Conservation (phyloP, 352 stramenopile genomes). For the Phytophthora pini region DNA sequence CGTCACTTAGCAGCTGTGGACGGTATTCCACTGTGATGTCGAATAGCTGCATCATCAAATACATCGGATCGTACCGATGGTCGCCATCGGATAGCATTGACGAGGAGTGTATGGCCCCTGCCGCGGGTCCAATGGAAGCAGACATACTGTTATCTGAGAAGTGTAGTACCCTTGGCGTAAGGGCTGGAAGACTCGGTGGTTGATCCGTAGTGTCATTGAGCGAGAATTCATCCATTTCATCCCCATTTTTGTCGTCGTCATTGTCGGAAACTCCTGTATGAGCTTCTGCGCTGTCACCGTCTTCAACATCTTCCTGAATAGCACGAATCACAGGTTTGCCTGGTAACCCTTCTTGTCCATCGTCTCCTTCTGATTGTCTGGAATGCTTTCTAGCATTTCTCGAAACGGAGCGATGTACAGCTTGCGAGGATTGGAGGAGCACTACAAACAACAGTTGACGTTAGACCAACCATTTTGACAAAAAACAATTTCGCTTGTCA, state of each 20-base stretch:
- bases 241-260: neutral
- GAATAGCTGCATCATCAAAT: slow-evolving; percentile 88
- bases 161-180: slow-evolving; percentile 10
- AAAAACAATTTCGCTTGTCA: neutral
- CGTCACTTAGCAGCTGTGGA: slow-evolving; percentile 67
- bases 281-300: slow-evolving; percentile 16
- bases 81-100: slow-evolving; percentile 6
- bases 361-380: slow-evolving; percentile 39
- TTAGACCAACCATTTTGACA: slow-evolving; percentile 10
- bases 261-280: slow-evolving; percentile 5
- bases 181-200: slow-evolving; percentile 1
- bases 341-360: slow-evolving; percentile 26
- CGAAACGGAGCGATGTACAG: neutral
- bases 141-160: slow-evolving; percentile 9
- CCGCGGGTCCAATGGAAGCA: neutral
- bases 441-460: slow-evolving; percentile 24
- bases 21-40: slow-evolving; percentile 62
- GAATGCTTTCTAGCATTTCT: slow-evolving; percentile 11
- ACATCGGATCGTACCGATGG: slow-evolving; percentile 55
- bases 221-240: slow-evolving; percentile 39
- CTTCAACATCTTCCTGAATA: slow-evolving; percentile 40
- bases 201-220: slow-evolving; percentile 26
- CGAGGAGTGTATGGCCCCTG: neutral
- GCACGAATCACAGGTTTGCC: slow-evolving; percentile 23
- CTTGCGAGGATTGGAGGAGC: slow-evolving; percentile 8